Evolutionary conservation across 768 basidiomycete genomes (phyloP).

Genomic region (Clavaria fumosa): DNA sequence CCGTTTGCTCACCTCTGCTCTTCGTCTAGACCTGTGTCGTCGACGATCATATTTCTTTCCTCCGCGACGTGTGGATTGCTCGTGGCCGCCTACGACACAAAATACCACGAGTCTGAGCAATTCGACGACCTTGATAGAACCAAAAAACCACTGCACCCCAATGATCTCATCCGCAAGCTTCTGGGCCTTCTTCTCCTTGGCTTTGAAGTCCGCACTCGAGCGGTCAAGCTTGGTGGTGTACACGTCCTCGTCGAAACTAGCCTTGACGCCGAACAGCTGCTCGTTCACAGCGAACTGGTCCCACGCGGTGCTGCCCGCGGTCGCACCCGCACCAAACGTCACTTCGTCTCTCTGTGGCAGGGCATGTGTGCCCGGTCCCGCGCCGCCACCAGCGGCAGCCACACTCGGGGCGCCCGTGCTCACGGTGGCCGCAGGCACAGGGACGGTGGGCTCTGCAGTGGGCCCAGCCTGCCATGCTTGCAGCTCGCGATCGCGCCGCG

Average conservation of each 20-base stretch:
- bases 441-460: conserved; percentile 21
- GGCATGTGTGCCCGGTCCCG: too few relatives aligned
- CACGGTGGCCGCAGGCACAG: conserved; percentile 14
- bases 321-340: conserved; percentile 52
- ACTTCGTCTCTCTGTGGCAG: too few relatives aligned
- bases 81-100: conserved; percentile 31
- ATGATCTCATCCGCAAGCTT: conserved; percentile 85
- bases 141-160: conserved; percentile 35
- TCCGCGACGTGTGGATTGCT: conserved; percentile 82
- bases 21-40: conserved; percentile 72
- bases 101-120: conserved; percentile 5
- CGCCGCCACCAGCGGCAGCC: conserved; percentile 7
- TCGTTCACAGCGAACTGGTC: conserved; percentile 95
- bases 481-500: conserved; percentile 55
- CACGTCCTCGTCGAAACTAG: conserved; percentile 81
- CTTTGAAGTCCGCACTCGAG: conserved; percentile 70
- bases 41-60: conserved; percentile 53
- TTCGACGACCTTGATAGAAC: conserved; percentile 4
- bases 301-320: conserved; percentile 40
- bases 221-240: conserved; percentile 94
- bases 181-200: conserved; percentile 76
- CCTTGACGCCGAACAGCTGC: conserved; percentile 80
- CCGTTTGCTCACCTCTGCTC: conserved; percentile 72
- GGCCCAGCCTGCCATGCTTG: conserved; percentile 69
- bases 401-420: background rate